Conservation (phyloP, 148 eudicot species). For the Cornus florida region DNA sequence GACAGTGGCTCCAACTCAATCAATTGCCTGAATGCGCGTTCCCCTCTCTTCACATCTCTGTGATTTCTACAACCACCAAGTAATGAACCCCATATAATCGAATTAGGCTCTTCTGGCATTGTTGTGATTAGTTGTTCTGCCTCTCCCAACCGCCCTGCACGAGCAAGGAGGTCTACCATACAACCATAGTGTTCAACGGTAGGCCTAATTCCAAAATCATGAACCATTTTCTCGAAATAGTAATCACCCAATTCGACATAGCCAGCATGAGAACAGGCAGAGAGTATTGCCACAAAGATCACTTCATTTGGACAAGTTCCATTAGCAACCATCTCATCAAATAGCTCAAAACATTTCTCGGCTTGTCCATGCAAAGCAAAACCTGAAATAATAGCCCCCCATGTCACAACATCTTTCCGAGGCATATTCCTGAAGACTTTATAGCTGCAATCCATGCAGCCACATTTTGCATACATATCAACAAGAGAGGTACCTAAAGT, state of each 20-base stretch:
- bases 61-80: conserved; percentile 19
- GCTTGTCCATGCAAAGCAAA: conserved; percentile 19
- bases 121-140: conserved; percentile 17
- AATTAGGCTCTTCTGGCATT: conserved; percentile 19
- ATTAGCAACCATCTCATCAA: conserved; percentile 16
- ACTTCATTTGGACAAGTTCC: conserved; percentile 17
- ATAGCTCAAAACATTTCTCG: conserved; percentile 17
- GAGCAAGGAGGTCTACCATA: conserved; percentile 27
- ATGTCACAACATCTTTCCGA: conserved; percentile 18
- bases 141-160: conserved; percentile 20
- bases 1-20: conserved; percentile 12
- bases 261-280: conserved; percentile 25
- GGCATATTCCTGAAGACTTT: conserved; percentile 19
- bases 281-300: conserved; percentile 19
- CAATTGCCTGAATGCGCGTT: conserved; percentile 4
- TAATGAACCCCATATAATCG: conserved; percentile 19
- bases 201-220: conserved; percentile 13
- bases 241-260: conserved; percentile 14
- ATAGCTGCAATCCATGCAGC: conserved; percentile 15
- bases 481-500: conserved; percentile 18
- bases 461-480: conserved; percentile 30
- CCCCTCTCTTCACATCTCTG: conserved; percentile 2
- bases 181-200: conserved; percentile 24
- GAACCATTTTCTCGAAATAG: conserved; percentile 18
- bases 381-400: conserved; percentile 21